Conservation (phyloP, 306 rosid genomes). For the Pyrus bretschneideri region DNA sequence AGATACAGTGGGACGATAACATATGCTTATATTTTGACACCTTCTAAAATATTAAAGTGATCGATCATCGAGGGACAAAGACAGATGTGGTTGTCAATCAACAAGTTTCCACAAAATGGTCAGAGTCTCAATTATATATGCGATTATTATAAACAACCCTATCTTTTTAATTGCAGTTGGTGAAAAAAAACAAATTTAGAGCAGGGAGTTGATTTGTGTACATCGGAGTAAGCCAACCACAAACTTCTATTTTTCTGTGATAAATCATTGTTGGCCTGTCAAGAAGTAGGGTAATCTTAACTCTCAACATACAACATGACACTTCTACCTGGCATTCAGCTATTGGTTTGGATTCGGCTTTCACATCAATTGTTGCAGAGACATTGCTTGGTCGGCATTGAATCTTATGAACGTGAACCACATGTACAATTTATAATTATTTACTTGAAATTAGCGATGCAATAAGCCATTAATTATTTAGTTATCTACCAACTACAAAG, state of each 20-base stretch:
- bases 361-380: background rate
- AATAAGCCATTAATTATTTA: background rate
- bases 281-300: background rate
- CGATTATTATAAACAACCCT: background rate
- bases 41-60: constrained; percentile 18
- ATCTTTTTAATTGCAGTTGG: background rate
- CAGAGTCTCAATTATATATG: background rate
- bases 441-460: background rate
- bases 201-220: background rate
- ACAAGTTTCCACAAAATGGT: constrained; percentile 21
- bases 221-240: background rate
- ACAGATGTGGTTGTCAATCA: constrained; percentile 50
- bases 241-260: background rate
- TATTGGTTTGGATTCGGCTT: background rate
- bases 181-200: background rate
- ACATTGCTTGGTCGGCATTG: background rate
- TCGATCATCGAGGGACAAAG: constrained; percentile 33
- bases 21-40: constrained; percentile 31
- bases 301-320: background rate
- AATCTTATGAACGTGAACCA: background rate
- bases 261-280: background rate
- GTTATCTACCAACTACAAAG: background rate
- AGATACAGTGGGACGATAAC: constrained; percentile 48
- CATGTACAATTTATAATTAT: background rate
- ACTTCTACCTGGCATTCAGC: background rate